Evolutionary conservation across 2,329 filamentous ascomycete species (phyloP), one percentile per base, ranked within the genome.

Genomic region (Colletotrichum sp.): DNA sequence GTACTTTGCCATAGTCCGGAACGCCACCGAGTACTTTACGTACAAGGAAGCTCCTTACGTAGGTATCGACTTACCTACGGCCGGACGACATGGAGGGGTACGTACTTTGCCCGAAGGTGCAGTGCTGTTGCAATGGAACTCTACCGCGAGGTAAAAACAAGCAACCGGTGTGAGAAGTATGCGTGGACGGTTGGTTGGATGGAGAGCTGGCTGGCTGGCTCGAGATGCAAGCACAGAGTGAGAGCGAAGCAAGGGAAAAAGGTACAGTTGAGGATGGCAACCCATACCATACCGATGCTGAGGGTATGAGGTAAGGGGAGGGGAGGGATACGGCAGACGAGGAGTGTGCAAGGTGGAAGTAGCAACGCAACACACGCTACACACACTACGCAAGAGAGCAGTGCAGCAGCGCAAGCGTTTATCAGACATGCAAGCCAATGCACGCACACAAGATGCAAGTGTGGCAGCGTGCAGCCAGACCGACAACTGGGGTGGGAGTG

Each of bases 341-440:
- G 59, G 30, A 59, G 72, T 67, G 63, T 63, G 36, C 73, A 55
- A 64, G 9, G 36, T 52, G 28, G 28, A 64, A 65, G 52, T 34
- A n/a, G 66, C 71, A 57, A 70, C 66, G 71, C 63, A 70, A 63
- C n/a, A 55, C 67, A 48, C 7, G 43, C n/a, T 52, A 69, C 34
- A 34, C 60, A 69, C 34, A 16, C 61, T 26, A 12, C 32, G 63
- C 70, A 55, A 61, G 15, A 57, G 43, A 39, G 57, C 66, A 26
- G 55, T 59, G 55, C 64, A 63, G 30, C 69, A 52, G 61, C 39
- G 73, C 73, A 67, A 73, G 73, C 69, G 73, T 75, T 65, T 68
- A 75, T 75, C 73, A 73, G 55, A 72, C 73, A 66, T 73, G 73
- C 73, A 72, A 73, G 73, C 73, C 63, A 63, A 72, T 75, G 73